Percentiles rank a stretch among this genome's conserved stretches.
phyloP scores from a whole-genome alignment of 1,284 basidiomycete species.

The Anthracocystis panici-leucophaei region DNA sequence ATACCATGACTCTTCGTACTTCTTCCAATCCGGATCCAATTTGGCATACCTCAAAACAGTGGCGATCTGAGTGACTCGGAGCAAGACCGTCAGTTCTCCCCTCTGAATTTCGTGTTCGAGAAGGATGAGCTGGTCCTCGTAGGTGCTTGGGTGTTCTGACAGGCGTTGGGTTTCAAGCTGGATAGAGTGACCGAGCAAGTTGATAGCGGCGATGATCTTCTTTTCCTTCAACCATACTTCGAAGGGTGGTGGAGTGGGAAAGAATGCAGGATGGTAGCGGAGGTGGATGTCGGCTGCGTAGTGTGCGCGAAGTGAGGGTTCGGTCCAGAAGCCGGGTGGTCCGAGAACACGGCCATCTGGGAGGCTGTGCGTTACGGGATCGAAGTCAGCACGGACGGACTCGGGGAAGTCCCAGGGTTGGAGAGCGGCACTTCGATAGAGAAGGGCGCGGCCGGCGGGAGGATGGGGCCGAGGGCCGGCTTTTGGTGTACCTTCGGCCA shows the following conservation, averaged over 20 bases:
- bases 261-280: conserved; percentile 23
- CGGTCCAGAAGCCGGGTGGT: conserved; percentile 29
- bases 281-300: conserved; percentile 6
- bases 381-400: neutral
- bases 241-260: conserved; percentile 16
- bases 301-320: conserved; percentile 13
- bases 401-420: conserved; percentile 29
- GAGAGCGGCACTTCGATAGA: conserved; percentile 15
- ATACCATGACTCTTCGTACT: conserved; percentile 18
- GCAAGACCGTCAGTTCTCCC: conserved; percentile 10
- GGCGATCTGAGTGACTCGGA: conserved; percentile 15
- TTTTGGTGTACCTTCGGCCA: neutral
- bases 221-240: conserved; percentile 38
- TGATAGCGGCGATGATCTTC: conserved; percentile 29
- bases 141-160: neutral
- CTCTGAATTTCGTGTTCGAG: conserved; percentile 18
- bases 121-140: neutral
- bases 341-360: conserved; percentile 10
- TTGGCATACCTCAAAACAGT: conserved; percentile 16
- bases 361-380: neutral
- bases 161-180: neutral
- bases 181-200: neutral
- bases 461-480: neutral
- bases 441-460: conserved; percentile 31
- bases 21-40: neutral